Evolutionary conservation across 805 yeast species (phyloP).

Genomic region (Myxozyma lipomycoides): DNA sequence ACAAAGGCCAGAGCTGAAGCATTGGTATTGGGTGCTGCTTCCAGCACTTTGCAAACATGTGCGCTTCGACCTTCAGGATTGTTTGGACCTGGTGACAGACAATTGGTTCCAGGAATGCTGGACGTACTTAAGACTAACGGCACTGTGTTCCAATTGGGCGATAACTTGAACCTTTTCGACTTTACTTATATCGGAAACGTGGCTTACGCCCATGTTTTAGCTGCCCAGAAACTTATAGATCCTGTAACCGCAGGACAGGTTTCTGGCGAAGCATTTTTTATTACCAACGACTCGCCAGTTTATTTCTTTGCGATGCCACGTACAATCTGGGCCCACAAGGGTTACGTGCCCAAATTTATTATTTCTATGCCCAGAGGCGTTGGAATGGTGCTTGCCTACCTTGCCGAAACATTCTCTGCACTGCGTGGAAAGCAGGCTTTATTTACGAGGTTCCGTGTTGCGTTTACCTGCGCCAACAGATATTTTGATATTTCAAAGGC

Average conservation of each 20-base stretch:
- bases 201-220: constrained; percentile 92
- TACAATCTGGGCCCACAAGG: constrained; percentile 96
- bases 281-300: constrained; percentile 91
- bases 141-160: constrained; percentile 90
- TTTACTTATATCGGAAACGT: constrained; percentile 99
- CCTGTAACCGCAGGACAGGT: constrained; percentile 41
- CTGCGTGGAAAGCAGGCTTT: constrained; percentile 81
- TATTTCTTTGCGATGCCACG: constrained; percentile 97
- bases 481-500: constrained; percentile 92
- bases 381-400: constrained; percentile 78
- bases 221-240: constrained; percentile 66
- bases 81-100: constrained; percentile 98
- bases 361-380: constrained; percentile 67
- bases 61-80: constrained; percentile 97
- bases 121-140: constrained; percentile 79
- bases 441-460: constrained; percentile 92
- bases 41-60: constrained; percentile 56
- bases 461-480: constrained; percentile 85
- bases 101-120: constrained; percentile 87
- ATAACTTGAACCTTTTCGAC: constrained; percentile 87
- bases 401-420: constrained; percentile 70
- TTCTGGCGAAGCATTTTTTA: constrained; percentile 82
- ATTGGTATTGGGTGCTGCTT: constrained; percentile 64
- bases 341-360: constrained; percentile 65
- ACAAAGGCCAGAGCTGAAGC: constrained; percentile 76